These are phyloP conservation scores for Hirsutella rhossiliensis DNA, from an alignment of 2,329 filamentous ascomycete genomes.

Conservation along the genomic window DNA sequence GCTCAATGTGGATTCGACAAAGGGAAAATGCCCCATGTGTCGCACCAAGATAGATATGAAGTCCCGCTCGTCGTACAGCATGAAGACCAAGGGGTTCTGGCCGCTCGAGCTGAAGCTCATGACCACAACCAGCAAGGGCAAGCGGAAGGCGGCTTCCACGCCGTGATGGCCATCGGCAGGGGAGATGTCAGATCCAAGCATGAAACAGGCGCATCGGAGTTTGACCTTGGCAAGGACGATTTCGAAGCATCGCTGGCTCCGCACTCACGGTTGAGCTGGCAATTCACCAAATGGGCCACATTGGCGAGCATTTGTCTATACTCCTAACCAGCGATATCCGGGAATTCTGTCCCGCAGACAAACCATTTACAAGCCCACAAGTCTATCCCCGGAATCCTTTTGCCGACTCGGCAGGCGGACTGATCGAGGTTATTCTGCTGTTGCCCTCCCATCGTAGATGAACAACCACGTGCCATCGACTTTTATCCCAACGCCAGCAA, in stretches of 20 bases:
- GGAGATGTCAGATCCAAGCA: neutral
- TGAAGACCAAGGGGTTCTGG: conserved; percentile 41
- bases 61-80: conserved; percentile 24
- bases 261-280: no score
- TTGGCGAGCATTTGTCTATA: no score
- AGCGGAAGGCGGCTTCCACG: conserved; percentile 20
- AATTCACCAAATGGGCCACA: no score
- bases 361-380: no score
- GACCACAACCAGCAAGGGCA: conserved; percentile 41
- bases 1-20: conserved; percentile 41
- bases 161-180: conserved; percentile 7
- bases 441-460: no score
- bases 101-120: conserved; percentile 51
- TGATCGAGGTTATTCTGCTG: no score
- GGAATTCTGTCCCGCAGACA: no score
- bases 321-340: no score
- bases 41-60: conserved; percentile 43
- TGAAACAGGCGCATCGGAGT: neutral
- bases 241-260: neutral
- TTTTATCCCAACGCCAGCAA: conserved; percentile 1
- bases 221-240: neutral
- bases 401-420: no score
- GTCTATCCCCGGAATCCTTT: no score
- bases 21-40: conserved; percentile 52
- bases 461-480: no score